Evolutionary conservation across 148 eudicot genomes (phyloP), one percentile per base, ranked within the genome.

Genomic region (Chenopodium berlandieri): DNA sequence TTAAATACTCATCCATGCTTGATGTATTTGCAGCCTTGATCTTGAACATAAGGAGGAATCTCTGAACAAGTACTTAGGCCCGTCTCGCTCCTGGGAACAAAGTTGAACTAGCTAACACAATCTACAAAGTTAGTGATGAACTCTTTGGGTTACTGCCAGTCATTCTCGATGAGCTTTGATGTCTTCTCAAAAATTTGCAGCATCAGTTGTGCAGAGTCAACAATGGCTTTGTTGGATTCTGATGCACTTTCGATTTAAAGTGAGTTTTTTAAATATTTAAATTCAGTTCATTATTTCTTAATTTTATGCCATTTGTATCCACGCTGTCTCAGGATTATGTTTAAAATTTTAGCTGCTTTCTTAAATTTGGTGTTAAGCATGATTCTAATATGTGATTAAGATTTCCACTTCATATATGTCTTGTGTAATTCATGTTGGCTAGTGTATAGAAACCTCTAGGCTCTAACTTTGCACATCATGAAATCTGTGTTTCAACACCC

Each of bases 21-120:
- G 56, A 73, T 78, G 17, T 64, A 34, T 63, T 75, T 84, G 81
- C 92, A 96, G 99, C 89, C 97, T 96, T 84, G 95, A 96, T 88
- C 98, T 93, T 63, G 94, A 87, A 81, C 98, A 71, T 77, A 93
- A 92, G 88, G 85, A 90, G 73, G 97, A 93, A 82, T 94, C 99
- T 22, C 82, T 94, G 77, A 92, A 91, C 65, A 96, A 96, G 83
- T 94, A 94, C 86, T 82, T 86, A 82, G 97, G 94, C 54, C 81
- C 91, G 58, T 80, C 83, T 80, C 90, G 82, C 11, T 64, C 88
- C 65, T 82, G 69, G 69, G 85, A 87, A 64, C 19, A 52, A 74
- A 48, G 34, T 74, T 74, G 63, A 74, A 74, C n/a, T 50, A 11
- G 32, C 75, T 47, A 20, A 3, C 14, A 9, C 1, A 73, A 13